Evolutionary conservation across 495 filamentous ascomycete genomes (phyloP), one percentile per base, ranked within the genome.

Genomic region (Collariella sp.): DNA sequence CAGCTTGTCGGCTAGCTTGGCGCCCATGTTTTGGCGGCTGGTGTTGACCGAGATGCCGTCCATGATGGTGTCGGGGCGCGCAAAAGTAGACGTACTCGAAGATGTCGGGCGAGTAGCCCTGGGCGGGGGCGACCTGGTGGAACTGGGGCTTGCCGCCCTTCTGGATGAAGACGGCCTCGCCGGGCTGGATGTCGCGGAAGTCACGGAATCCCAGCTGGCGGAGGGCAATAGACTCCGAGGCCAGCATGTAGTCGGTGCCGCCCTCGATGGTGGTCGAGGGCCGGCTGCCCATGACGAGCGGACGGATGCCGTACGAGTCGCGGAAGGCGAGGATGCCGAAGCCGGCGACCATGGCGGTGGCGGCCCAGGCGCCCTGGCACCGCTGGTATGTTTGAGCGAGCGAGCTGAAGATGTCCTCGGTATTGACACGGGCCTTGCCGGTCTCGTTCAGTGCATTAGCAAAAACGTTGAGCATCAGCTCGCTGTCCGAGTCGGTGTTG

Each of bases 401-500:
- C 34, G 83, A 79, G 48, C 80, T 83, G 69, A 97, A 96, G 62
- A 96, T 79, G 70, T 98, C 93, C 44, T 91, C 85, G 46, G 81
- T 76, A 71, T 96, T 96, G 44, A 94, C 90, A 73, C 93, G 87
- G 24, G 90, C 87, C 71, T 98, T 97, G 58, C 88, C 88, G n/a
- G 89, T 95, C 68, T 95, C 87, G 55, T 91, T 91, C 41, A 98
- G 78, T 67, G 91, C 91, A 68, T 88, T 86, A 15, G 93, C 93
- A 58, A 96, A 95, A 56, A 96, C 80, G 67, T 97, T 98, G 45
- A 98, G 76, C 83, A 96, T 94, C 51, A 94, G 70, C 75, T 98
- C 93, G 62, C 86, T 90, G 68, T 98, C 93, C 51, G 84, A 90
- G 55, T 97, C 90, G 23, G 93, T 95, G 72, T 98, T 98, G 71